A percentile compares a stretch with the other conserved stretches of the same genome.
Evolutionary conservation across 2,329 filamentous ascomycete genomes (phyloP).

Genomic region (Paraphaeosphaeria sporulosa): DNA sequence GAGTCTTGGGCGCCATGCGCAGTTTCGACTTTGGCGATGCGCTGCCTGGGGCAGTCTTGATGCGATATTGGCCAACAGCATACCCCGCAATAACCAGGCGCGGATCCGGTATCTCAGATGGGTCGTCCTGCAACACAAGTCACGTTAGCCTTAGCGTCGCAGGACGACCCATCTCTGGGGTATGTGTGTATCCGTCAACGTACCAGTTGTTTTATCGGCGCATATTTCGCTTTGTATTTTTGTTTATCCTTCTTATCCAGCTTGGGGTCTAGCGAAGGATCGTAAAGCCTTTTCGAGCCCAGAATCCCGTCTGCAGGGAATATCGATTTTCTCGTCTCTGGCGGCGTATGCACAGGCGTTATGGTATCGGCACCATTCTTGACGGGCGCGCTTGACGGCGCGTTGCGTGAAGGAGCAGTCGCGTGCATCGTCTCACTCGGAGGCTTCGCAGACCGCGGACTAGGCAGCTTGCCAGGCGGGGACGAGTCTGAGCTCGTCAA

Average conservation of each 20-base stretch:
- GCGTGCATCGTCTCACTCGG: slow-evolving; percentile 48
- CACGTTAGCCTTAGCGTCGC: slow-evolving; percentile 51
- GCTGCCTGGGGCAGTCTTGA: slow-evolving; percentile 65
- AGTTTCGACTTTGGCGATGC: slow-evolving; percentile 67
- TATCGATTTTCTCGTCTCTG: slow-evolving; percentile 55
- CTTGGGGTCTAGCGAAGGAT: slow-evolving; percentile 52
- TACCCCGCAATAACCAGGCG: slow-evolving; percentile 74
- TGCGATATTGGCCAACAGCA: slow-evolving; percentile 55
- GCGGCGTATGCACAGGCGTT: slow-evolving; percentile 53
- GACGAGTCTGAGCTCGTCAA: slow-evolving; percentile 73
- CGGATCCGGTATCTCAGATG: slow-evolving; percentile 80
- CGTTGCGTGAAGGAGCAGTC: slow-evolving; percentile 40
- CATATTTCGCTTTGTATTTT: slow-evolving; percentile 59
- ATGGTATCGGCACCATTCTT: slow-evolving; percentile 57
- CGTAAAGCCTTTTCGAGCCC: slow-evolving; percentile 67
- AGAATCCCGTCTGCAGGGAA: slow-evolving; percentile 61
- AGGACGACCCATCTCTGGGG: slow-evolving; percentile 48
- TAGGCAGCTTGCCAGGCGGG: slow-evolving; percentile 63
- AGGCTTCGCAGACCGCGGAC: slow-evolving; percentile 57
- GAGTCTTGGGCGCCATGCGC: slow-evolving; percentile 76
- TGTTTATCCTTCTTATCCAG: slow-evolving; percentile 37
- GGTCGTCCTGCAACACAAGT: slow-evolving; percentile 72
- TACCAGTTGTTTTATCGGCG: slow-evolving; percentile 50
- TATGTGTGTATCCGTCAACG: slow-evolving; percentile 37
- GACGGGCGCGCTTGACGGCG: slow-evolving; percentile 38